Evolutionary conservation across 345 rosid genomes (phyloP).

Genomic region (Pelargonium nanum): DNA sequence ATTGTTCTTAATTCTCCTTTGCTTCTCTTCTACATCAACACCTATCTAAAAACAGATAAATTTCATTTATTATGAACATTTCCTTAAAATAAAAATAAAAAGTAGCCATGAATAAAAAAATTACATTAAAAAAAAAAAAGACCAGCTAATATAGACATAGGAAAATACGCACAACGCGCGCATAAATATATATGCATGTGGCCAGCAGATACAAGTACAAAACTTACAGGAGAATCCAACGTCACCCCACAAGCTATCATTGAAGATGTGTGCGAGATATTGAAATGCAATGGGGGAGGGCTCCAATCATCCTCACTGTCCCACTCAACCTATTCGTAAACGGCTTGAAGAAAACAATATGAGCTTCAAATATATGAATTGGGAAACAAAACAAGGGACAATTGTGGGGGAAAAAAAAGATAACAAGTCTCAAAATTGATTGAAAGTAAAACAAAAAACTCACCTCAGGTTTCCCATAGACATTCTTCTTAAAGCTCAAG

Average conservation of each 20-base stretch:
- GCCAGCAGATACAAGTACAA: conserved; percentile 2
- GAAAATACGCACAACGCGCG: too few relatives aligned
- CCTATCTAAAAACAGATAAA: conserved; percentile 44
- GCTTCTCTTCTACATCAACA: conserved; percentile 76
- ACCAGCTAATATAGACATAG: neutral
- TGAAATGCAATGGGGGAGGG: conserved; percentile 51
- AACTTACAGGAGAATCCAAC: conserved; percentile 40
- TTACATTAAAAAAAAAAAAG: neutral
- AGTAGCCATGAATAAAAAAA: neutral
- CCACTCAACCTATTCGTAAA: conserved; percentile 53
- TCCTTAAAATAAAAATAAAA: neutral
- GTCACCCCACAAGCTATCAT: conserved; percentile 85
- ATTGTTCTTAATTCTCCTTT: conserved; percentile 40
- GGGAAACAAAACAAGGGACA: neutral
- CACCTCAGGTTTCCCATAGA: conserved; percentile 94
- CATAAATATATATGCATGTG: too few relatives aligned
- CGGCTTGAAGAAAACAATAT: neutral
- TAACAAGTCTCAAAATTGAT: too few relatives aligned
- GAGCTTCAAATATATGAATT: neutral
- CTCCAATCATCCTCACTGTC: conserved; percentile 19
- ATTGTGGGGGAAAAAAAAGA: neutral
- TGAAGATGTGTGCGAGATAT: conserved; percentile 74
- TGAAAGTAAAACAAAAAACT: conserved; percentile 6
- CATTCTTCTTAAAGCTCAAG: conserved; percentile 63
- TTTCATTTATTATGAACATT: neutral